Base-by-base conservation (phyloP, 106 monocot species). In the Acorus calamus region DNA sequence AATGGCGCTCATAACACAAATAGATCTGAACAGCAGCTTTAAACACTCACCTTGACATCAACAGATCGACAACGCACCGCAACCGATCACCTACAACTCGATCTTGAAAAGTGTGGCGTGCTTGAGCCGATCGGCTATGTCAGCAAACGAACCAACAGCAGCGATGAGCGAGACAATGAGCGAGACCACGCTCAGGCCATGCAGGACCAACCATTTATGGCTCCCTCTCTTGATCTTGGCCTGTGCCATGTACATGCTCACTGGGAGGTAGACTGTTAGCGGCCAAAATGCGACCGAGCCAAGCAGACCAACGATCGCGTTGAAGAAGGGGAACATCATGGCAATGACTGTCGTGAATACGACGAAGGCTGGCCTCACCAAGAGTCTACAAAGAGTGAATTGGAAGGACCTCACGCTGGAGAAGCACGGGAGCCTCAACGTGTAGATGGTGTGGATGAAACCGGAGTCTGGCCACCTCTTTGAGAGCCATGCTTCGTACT, bases 311-410 rank as follows among this genome's bases (percentile, higher is more conserved):
- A 89, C 66, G n/a, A 89, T 58, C 2, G 84, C 88, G 43, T 89
- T 89, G 76, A 89, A 84, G 81, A 88, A 84, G 1, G 88, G 88
- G n/a, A 88, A 70, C 75, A 84, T 67, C 64, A 81, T 79, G 3
- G 81, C 78, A 10, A 81, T 71, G 44, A 81, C 7, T 2, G 88
- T 88, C 2, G 84, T 84, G 13, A 84, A 8, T 42, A 73, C 54
- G 45, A 88, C 84, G 12, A 84, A 79, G 47, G 62, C 57, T 2
- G 88, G 73, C 13, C 88, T 75, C 1, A 84, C 47, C 6, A 84
- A n/a, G 11, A 88, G 57, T 76, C 63, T 81, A 73, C 73, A 76
- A 11, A 73, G 28, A 4, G 88, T 78, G 73, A 88, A 81, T 42
- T 51, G 44, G 55, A 77, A 73, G 3, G 76, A 62, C 0, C 42